phyloP scores from a whole-genome alignment of 164 flowering plant genomes.

The Chloranthus sessilifolius region DNA sequence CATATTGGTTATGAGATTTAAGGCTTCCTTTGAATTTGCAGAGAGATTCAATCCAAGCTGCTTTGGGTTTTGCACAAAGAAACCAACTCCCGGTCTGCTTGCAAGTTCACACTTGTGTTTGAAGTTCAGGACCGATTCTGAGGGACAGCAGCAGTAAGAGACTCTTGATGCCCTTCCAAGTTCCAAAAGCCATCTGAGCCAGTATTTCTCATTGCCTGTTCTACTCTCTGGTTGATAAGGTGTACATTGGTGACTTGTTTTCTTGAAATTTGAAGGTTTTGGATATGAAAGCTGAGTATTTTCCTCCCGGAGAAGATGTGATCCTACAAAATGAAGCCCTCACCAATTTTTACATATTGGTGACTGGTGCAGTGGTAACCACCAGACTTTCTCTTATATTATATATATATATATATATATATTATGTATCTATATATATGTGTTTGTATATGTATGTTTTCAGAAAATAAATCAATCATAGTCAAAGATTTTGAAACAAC shows the following conservation, averaged over 20 bases:
- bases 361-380: conserved; percentile 78
- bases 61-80: conserved; percentile 80
- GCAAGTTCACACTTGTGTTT: conserved; percentile 89
- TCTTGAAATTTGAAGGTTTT: conserved; percentile 49
- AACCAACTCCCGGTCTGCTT: conserved; percentile 71
- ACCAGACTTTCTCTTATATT: conserved; percentile 3
- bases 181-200: conserved; percentile 91
- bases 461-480: too few species aligned
- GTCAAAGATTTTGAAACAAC: not conserved
- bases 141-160: conserved; percentile 89
- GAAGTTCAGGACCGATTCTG: conserved; percentile 88
- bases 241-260: too few species aligned
- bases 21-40: conserved; percentile 17
- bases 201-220: conserved; percentile 83
- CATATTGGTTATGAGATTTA: not conserved
- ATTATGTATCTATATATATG: too few species aligned
- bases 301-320: conserved; percentile 93
- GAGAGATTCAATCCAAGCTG: conserved; percentile 95
- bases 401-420: too few species aligned
- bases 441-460: too few species aligned
- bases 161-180: conserved; percentile 84
- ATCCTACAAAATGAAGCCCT: conserved; percentile 97
- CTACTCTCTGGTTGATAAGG: conserved; percentile 65
- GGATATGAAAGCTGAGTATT: conserved; percentile 93
- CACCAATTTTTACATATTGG: conserved; percentile 82